Evolutionary conservation across 331 rosid genomes (phyloP).

Genomic region (Acacia pycnantha): DNA sequence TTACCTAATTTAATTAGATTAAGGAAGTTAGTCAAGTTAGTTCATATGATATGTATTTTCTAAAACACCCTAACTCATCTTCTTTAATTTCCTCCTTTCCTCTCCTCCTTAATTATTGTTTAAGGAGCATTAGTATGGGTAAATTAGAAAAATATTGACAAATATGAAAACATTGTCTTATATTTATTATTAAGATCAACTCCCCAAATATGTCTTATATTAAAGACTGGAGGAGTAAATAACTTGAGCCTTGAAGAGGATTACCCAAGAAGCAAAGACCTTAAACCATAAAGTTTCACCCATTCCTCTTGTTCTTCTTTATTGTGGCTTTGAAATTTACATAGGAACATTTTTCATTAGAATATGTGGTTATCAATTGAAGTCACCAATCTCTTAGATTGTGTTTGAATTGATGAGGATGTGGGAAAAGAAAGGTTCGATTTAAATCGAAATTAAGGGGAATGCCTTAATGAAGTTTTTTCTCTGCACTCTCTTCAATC

Average conservation of each 20-base stretch:
- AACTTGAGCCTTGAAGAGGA: not conserved
- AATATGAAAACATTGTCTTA: no score
- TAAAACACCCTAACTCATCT: no score
- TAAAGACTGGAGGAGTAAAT: not conserved
- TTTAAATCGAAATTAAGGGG: not conserved
- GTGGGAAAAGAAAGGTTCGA: not conserved
- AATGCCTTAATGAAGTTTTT: not conserved
- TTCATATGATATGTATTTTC: no score
- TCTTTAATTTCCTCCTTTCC: no score
- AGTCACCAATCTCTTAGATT: not conserved
- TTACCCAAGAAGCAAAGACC: not conserved
- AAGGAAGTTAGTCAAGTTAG: no score
- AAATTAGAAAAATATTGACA: no score
- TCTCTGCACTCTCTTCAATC: not conserved
- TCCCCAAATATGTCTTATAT: no score
- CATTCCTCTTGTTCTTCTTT: not conserved
- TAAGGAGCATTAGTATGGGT: no score
- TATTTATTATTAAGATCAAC: no score
- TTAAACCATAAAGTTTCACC: not conserved
- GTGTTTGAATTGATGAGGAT: not conserved
- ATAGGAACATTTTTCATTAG: not conserved
- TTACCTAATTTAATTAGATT: no score
- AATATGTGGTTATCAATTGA: not conserved
- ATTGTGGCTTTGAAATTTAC: conserved; percentile 8
- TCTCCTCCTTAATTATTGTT: no score